phyloP scores from a whole-genome alignment of 441 rosid genomes.

The Dalechampia spathulata region DNA sequence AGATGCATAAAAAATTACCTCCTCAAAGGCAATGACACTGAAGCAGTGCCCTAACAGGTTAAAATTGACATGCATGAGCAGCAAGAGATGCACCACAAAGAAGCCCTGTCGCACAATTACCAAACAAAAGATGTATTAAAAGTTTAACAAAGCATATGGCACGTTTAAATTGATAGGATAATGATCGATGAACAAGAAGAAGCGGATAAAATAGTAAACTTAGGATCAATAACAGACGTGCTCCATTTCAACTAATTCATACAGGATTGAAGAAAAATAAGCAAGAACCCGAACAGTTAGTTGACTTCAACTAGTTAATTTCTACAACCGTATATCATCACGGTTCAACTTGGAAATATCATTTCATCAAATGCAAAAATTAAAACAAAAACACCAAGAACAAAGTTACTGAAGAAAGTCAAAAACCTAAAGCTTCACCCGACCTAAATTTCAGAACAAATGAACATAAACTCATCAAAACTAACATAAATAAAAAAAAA shows the following conservation, averaged over 20 bases:
- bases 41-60: slow-evolving; percentile 17
- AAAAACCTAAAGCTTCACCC: not conserved
- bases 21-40: slow-evolving; percentile 15
- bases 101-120: not conserved
- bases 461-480: not conserved
- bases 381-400: no score
- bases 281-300: no score
- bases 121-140: not conserved
- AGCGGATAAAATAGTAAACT: no score
- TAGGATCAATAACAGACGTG: no score
- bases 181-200: no score
- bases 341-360: not conserved
- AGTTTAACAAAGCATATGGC: no score
- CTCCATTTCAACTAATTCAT: no score
- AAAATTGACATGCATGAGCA: slow-evolving; percentile 9
- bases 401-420: not conserved
- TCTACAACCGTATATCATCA: not conserved
- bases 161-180: no score
- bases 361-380: no score
- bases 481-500: not conserved
- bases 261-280: no score
- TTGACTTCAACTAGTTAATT: no score
- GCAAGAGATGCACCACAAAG: not conserved
- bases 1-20: not conserved
- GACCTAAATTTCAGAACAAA: not conserved